These are phyloP conservation scores for Pseudonitzschia multiseries DNA, from an alignment of 108 stramenopile genomes.

Conservation along the genomic window DNA sequence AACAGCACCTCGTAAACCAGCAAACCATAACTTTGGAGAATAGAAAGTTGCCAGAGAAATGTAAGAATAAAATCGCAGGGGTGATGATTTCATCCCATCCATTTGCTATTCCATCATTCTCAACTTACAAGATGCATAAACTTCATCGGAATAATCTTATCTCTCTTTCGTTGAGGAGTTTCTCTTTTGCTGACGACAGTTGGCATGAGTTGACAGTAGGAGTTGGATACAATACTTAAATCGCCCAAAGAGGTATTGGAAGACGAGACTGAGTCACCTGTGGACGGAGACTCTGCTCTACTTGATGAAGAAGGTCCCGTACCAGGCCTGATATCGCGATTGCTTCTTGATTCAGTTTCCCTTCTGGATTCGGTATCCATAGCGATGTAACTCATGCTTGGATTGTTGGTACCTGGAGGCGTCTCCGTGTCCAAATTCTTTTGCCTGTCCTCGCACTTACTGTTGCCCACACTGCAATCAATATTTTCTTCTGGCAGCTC, in stretches of 20 bases:
- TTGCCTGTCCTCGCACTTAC: not conserved
- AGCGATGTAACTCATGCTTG: not conserved
- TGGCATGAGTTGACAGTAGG: conserved; percentile 1
- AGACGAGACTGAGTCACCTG: not conserved
- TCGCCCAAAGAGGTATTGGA: conserved; percentile 6
- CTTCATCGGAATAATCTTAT: conserved; percentile 38
- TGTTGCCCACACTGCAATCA: not conserved
- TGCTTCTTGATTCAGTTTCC: not conserved
- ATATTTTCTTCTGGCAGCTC: not conserved
- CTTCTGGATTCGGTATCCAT: not conserved
- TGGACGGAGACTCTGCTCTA: not conserved
- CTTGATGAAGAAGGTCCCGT: not conserved
- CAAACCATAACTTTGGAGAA: conserved; percentile 53
- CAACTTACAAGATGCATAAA: conserved; percentile 44
- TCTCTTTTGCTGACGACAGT: conserved; percentile 17
- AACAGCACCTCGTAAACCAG: conserved; percentile 74
- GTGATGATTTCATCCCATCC: not conserved
- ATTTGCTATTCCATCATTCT: not conserved
- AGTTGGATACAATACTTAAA: not conserved
- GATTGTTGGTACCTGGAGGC: not conserved
- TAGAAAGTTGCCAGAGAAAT: not conserved
- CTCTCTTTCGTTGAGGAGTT: conserved; percentile 26
- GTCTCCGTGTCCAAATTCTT: conserved; percentile 4
- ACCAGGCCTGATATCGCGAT: not conserved
- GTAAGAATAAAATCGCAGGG: not conserved